Base-by-base conservation (phyloP, 2,329 filamentous ascomycete species). In the Botrytis paeoniae region DNA sequence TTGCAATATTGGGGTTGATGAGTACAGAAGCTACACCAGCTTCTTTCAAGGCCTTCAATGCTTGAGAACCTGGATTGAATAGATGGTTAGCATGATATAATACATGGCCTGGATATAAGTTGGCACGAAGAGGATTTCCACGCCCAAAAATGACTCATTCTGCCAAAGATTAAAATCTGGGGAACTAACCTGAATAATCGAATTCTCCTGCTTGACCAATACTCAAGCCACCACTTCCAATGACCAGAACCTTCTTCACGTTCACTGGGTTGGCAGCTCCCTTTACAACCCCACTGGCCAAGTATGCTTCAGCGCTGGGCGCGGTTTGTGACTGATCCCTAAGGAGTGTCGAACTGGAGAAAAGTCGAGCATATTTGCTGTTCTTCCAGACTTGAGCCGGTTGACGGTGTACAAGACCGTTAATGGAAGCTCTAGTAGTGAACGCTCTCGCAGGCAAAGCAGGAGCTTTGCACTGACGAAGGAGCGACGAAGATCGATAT, bases 161-260 rank as follows among this genome's bases (percentile, higher is more conserved):
- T 63, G 12, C 29, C 61, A 57, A 51, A 73, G 54, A 64, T 60
- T 66, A 48, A 48, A 66, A n/a, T 66, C 63, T 70, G 71, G 74
- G 73, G 60, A 18, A 80, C 79, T 45, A 75, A 97, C 94, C 95
- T 83, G 96, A 98, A 84, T 98, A 98, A 85, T 98, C 95, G 80
- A 98, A 98, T 86, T 98, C 95, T 85, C 95, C 95, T 77, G 95
- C 95, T 85, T 98, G 95, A 76, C 95, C 95, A 89, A 98, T 98
- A 82, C 93, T 94, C 78, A 98, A 88, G 83, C 95, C 95, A 85
- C 95, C 95, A 85, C 92, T 95, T 74, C 95, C 95, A 85, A 98
- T 97, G 78, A 98, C 95, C 75, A 98, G 86, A 70, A 98, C 95
- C 86, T 98, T 98, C 86, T 97, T 97, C 77, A 98, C 94, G 82